Evolutionary conservation across 129 eudicot species (phyloP).

Genomic region (Silybum marianum): DNA sequence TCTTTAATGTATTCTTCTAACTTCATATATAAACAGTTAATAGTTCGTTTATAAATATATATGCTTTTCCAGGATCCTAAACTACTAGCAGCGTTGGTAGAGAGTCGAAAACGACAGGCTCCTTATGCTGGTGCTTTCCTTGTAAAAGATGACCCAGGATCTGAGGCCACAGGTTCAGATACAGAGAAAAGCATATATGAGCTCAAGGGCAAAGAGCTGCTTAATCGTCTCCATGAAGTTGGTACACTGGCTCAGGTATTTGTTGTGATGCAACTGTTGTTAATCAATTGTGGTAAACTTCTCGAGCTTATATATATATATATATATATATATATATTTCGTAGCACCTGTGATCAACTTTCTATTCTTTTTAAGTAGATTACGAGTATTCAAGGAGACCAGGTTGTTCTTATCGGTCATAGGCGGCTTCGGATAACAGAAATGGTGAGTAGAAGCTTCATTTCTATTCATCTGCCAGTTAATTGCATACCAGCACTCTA

Average conservation of each 20-base stretch:
- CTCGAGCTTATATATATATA: background rate
- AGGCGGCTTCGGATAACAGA: slow-evolving; percentile 95
- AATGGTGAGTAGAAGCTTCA: slow-evolving; percentile 59
- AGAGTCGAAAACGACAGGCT: slow-evolving; percentile 86
- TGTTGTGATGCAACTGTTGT: background rate
- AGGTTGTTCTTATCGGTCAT: slow-evolving; percentile 91
- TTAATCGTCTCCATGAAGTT: slow-evolving; percentile 93
- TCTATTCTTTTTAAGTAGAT: slow-evolving; percentile 50
- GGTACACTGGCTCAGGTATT: slow-evolving; percentile 96
- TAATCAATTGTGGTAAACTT: background rate
- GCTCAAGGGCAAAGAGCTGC: slow-evolving; percentile 83
- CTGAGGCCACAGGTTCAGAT: slow-evolving; percentile 62
- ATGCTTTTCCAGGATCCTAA: slow-evolving; percentile 72
- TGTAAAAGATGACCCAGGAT: slow-evolving; percentile 76
- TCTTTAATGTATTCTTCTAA: slow-evolving; percentile 1
- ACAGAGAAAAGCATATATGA: slow-evolving; percentile 72
- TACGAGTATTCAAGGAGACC: slow-evolving; percentile 82
- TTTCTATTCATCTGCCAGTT: slow-evolving; percentile 8
- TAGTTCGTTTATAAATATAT: background rate
- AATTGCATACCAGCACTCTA: background rate
- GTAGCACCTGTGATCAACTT: slow-evolving; percentile 16
- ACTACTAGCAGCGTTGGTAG: slow-evolving; percentile 82
- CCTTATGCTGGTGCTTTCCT: slow-evolving; percentile 98
- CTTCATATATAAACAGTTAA: background rate
- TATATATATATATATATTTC: slow-evolving; percentile 8